A percentile compares a stretch with the other conserved stretches of the same genome.
phyloP scores from a whole-genome alignment of 2,329 filamentous ascomycete species.

The Diaporthe humulicola region DNA sequence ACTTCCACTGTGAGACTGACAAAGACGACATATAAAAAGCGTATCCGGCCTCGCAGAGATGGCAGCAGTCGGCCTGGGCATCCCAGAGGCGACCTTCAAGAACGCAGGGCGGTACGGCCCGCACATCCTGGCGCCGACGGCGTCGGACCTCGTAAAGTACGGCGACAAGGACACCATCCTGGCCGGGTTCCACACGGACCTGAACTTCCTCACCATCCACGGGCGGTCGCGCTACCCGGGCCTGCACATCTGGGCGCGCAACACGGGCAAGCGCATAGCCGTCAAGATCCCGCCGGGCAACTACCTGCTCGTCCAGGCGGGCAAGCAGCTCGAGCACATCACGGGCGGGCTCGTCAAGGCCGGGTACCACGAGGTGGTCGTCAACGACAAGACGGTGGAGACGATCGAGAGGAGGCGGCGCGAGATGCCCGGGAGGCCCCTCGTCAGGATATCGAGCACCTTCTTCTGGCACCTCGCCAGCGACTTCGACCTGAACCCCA shows the following conservation, averaged over 20 bases:
- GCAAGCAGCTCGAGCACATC: constrained; percentile 73
- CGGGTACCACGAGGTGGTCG: constrained; percentile 72
- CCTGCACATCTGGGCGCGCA: constrained; percentile 74
- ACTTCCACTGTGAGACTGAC: neutral
- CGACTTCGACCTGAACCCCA: constrained; percentile 67
- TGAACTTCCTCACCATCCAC: constrained; percentile 76
- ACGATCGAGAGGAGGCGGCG: constrained; percentile 58
- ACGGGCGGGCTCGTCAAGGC: constrained; percentile 73
- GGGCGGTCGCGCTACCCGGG: constrained; percentile 73
- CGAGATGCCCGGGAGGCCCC: constrained; percentile 61
- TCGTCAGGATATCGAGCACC: constrained; percentile 70
- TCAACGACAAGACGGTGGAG: constrained; percentile 65
- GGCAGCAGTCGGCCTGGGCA: constrained; percentile 68
- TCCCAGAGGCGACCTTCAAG: constrained; percentile 66
- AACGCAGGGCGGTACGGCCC: constrained; percentile 70
- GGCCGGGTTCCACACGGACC: constrained; percentile 74
- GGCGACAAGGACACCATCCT: constrained; percentile 69
- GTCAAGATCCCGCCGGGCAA: constrained; percentile 71
- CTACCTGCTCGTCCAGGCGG: constrained; percentile 72
- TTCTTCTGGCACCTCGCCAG: constrained; percentile 73
- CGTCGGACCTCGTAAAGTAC: constrained; percentile 69
- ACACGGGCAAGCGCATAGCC: constrained; percentile 70
- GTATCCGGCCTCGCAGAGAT: constrained; percentile 71
- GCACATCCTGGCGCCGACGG: constrained; percentile 72
- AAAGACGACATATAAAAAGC: constrained; percentile 45